phyloP scores from a whole-genome alignment of 129 eudicot species.

The Tanacetum coccineum region DNA sequence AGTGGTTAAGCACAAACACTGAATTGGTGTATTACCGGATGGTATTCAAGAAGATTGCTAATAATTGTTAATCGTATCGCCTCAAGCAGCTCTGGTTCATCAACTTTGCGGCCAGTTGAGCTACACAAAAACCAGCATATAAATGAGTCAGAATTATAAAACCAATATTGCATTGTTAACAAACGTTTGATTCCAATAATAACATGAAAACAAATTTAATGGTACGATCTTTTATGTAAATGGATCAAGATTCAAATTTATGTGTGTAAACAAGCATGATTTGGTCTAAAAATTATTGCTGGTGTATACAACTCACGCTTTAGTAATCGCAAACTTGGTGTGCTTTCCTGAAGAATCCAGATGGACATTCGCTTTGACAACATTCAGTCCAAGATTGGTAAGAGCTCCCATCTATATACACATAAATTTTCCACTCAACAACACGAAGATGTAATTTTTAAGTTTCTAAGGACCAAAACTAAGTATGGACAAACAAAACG shows the following conservation, averaged over 20 bases:
- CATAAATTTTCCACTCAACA: conserved; percentile 23
- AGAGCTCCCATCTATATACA: conserved; percentile 74
- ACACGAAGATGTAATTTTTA: conserved; percentile 11
- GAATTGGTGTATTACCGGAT: too few species aligned
- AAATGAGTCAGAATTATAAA: conserved; percentile 16
- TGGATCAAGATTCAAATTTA: neutral
- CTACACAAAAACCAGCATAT: conserved; percentile 9
- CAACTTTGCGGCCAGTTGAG: too few species aligned
- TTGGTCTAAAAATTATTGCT: too few species aligned
- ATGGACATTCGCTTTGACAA: conserved; percentile 88
- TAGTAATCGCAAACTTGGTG: conserved; percentile 77
- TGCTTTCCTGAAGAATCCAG: conserved; percentile 95
- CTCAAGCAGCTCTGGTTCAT: too few species aligned
- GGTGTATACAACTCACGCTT: conserved; percentile 45
- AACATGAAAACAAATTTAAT: neutral
- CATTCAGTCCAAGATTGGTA: conserved; percentile 82
- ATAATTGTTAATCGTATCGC: too few species aligned
- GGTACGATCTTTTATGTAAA: neutral
- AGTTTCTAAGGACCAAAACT: neutral
- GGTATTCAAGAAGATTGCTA: too few species aligned
- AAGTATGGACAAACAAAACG: neutral
- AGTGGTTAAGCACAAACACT: too few species aligned
- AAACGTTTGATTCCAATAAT: neutral
- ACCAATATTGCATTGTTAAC: too few species aligned
- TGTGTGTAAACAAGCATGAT: too few species aligned